A percentile compares a stretch with the other conserved stretches of the same genome.
These are phyloP conservation scores for Arachnopeziza araneosa DNA, from an alignment of 2,329 filamentous ascomycete genomes.

Conservation along the genomic window DNA sequence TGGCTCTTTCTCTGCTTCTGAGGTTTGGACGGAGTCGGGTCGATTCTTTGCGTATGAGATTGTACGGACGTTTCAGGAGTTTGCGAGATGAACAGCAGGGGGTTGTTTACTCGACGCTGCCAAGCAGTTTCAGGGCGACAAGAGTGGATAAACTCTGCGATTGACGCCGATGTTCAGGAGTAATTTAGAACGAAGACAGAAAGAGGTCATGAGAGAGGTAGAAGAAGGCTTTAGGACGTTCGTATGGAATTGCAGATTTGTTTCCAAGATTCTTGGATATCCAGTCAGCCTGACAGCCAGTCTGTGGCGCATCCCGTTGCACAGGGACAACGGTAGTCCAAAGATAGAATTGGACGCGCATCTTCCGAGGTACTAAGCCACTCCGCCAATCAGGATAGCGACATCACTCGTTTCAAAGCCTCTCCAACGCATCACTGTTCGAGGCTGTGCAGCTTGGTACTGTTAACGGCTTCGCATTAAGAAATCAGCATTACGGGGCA, in stretches of 20 bases:
- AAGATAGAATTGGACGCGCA: not conserved
- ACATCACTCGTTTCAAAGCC: not conserved
- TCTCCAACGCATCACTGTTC: not conserved
- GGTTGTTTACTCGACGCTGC: not conserved
- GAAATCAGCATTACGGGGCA: not conserved
- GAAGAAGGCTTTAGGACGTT: not conserved
- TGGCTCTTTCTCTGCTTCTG: not conserved
- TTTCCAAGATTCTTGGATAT: not conserved
- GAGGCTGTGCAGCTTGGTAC: slow-evolving; percentile 4
- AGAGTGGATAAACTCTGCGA: not conserved
- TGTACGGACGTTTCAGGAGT: not conserved
- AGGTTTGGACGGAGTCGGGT: not conserved
- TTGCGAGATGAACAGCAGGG: not conserved
- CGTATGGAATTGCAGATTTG: not conserved
- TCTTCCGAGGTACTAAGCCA: not conserved
- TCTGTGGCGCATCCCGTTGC: not conserved
- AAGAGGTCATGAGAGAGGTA: not conserved
- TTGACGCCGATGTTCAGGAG: not conserved
- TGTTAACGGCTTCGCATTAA: not conserved
- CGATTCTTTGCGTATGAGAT: not conserved
- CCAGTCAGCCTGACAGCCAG: not conserved
- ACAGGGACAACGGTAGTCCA: not conserved
- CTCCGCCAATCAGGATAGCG: not conserved
- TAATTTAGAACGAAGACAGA: not conserved
- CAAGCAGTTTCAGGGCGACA: not conserved